Conservation (phyloP, 2,329 filamentous ascomycete species). For the Thielaviopsis populi region DNA sequence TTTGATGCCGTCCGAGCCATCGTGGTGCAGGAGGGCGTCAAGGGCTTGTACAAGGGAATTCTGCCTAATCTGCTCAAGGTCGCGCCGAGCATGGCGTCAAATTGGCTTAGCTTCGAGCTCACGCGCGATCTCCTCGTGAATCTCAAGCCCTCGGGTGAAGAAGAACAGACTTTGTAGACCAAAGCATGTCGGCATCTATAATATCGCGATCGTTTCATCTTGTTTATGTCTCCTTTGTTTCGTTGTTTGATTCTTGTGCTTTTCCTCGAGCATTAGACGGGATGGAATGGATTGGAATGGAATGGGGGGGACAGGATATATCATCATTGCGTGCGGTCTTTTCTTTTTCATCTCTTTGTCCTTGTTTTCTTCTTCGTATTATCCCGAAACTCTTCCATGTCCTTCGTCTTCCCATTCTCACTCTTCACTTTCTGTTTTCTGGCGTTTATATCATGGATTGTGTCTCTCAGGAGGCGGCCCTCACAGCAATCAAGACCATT, state of each 20-base stretch:
- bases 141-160: slow-evolving; percentile 33
- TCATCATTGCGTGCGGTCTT: not conserved
- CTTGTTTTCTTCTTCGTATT: not conserved
- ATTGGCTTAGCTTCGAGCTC: slow-evolving; percentile 94
- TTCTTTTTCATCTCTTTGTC: not conserved
- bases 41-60: slow-evolving; percentile 89
- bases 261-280: slow-evolving; percentile 1
- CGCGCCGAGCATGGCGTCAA: slow-evolving; percentile 95
- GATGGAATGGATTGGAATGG: not conserved
- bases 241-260: not conserved
- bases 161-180: slow-evolving; percentile 17
- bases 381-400: not conserved
- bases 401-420: too few species aligned
- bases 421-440: not conserved
- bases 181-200: not conserved
- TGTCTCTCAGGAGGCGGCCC: not conserved
- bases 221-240: not conserved
- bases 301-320: not conserved
- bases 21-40: slow-evolving; percentile 64
- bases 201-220: not conserved
- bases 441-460: not conserved
- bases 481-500: too few species aligned
- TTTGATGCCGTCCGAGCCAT: slow-evolving; percentile 73
- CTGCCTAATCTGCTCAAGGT: slow-evolving; percentile 92
- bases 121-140: slow-evolving; percentile 71